These are phyloP conservation scores for Candida railenensis DNA, from an alignment of 805 yeast genomes.

Conservation along the genomic window DNA sequence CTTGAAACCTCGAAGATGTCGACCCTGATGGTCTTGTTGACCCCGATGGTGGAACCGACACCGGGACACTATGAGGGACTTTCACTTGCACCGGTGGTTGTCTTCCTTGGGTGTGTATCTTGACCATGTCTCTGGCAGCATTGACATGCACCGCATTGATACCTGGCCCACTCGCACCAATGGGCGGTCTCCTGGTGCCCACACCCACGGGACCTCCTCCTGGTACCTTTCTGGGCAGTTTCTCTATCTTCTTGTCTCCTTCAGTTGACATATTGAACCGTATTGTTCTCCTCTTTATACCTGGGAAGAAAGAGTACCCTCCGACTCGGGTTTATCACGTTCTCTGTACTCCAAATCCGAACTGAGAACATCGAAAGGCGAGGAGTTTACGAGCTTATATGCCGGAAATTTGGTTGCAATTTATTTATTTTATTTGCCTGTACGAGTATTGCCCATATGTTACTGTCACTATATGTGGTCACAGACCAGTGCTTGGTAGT, in stretches of 20 bases:
- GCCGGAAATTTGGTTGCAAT: too few species aligned
- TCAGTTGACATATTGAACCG: not conserved
- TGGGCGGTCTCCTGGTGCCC: not conserved
- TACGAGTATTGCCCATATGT: too few species aligned
- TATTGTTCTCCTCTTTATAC: too few species aligned
- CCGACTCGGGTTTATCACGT: too few species aligned
- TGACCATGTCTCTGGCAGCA: conserved; percentile 64
- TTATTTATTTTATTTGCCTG: too few species aligned
- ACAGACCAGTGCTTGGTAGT: too few species aligned
- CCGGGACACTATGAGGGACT: not conserved
- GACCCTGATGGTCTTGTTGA: conserved; percentile 1
- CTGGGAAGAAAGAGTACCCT: too few species aligned
- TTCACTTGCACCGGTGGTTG: not conserved
- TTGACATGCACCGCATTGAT: conserved; percentile 56
- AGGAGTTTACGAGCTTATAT: too few species aligned
- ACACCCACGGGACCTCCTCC: not conserved
- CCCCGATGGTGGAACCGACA: too few species aligned
- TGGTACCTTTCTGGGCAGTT: not conserved
- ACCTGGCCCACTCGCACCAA: conserved; percentile 22
- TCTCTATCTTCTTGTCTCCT: not conserved
- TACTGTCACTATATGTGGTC: too few species aligned
- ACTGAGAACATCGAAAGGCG: too few species aligned
- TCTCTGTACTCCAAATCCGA: too few species aligned
- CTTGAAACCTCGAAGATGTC: conserved; percentile 12
- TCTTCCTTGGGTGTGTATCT: conserved; percentile 47